These are phyloP conservation scores for Caloboletus inedulis DNA, from an alignment of 1,284 basidiomycete genomes.

Conservation along the genomic window DNA sequence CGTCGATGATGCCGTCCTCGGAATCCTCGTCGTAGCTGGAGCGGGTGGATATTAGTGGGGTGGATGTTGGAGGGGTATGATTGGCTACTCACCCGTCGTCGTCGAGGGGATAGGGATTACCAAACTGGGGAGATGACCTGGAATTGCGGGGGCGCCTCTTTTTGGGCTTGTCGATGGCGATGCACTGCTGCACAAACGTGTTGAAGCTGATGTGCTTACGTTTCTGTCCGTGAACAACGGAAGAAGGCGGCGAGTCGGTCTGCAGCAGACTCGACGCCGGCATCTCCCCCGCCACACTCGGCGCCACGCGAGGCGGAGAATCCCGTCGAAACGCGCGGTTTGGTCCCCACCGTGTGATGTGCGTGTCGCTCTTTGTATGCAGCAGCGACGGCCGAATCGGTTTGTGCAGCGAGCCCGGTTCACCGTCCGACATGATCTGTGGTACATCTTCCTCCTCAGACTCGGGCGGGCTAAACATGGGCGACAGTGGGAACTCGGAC, in stretches of 20 bases:
- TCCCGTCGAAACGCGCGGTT: slow-evolving; percentile 55
- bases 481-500: slow-evolving; percentile 57
- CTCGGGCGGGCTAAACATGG: slow-evolving; percentile 51
- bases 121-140: slow-evolving; percentile 11
- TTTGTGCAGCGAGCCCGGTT: slow-evolving; percentile 8
- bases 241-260: slow-evolving; percentile 18
- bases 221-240: slow-evolving; percentile 42
- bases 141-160: slow-evolving; percentile 17
- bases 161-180: slow-evolving; percentile 82
- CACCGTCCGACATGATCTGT: slow-evolving; percentile 22
- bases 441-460: slow-evolving; percentile 32
- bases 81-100: slow-evolving; percentile 58
- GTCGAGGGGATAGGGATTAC: slow-evolving; percentile 32
- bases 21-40: slow-evolving; percentile 63
- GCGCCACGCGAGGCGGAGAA: slow-evolving; percentile 61
- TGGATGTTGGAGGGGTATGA: not conserved
- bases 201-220: slow-evolving; percentile 95
- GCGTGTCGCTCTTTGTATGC: slow-evolving; percentile 83
- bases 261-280: slow-evolving; percentile 19
- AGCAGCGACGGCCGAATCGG: slow-evolving; percentile 52
- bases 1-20: slow-evolving; percentile 42
- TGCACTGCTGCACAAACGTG: slow-evolving; percentile 96
- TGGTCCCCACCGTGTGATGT: slow-evolving; percentile 58
- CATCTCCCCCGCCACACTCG: slow-evolving; percentile 25
- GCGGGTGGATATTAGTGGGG: slow-evolving; percentile 9